phyloP scores from a whole-genome alignment of 441 rosid species.

The Corymbia citriodora region DNA sequence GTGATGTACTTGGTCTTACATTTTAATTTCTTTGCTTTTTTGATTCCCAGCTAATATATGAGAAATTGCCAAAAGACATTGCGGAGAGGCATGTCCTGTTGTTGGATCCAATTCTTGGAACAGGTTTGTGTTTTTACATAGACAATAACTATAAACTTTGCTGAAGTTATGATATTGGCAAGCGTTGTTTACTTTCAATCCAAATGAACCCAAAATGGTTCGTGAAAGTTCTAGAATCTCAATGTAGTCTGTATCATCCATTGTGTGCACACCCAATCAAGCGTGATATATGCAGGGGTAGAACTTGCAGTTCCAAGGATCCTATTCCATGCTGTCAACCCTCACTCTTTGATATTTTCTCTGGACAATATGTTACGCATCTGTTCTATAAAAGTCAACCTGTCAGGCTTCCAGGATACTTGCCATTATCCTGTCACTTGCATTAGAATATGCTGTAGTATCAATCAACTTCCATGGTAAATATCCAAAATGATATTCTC shows the following conservation, averaged over 20 bases:
- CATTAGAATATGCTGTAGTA: not conserved
- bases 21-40: conserved; percentile 5
- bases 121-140: conserved; percentile 49
- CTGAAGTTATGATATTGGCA: not conserved
- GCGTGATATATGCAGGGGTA: not conserved
- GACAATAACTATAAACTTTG: not conserved
- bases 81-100: conserved; percentile 86
- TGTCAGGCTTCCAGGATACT: not conserved
- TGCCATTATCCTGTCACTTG: not conserved
- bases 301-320: not conserved
- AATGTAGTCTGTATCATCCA: not conserved
- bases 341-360: not conserved
- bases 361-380: not conserved
- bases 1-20: not conserved
- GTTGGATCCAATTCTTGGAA: conserved; percentile 93
- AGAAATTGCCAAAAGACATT: conserved; percentile 86
- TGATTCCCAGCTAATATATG: conserved; percentile 75
- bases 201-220: not conserved
- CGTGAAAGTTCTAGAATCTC: not conserved
- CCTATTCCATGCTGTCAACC: not conserved
- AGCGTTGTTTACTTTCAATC: not conserved
- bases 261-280: not conserved
- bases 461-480: not conserved
- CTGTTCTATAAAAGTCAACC: not conserved
- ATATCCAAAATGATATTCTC: not conserved